Percentiles rank a stretch among this genome's conserved stretches.
Conservation (phyloP, 106 monocot genomes). For the Dendrobium huoshanense region DNA sequence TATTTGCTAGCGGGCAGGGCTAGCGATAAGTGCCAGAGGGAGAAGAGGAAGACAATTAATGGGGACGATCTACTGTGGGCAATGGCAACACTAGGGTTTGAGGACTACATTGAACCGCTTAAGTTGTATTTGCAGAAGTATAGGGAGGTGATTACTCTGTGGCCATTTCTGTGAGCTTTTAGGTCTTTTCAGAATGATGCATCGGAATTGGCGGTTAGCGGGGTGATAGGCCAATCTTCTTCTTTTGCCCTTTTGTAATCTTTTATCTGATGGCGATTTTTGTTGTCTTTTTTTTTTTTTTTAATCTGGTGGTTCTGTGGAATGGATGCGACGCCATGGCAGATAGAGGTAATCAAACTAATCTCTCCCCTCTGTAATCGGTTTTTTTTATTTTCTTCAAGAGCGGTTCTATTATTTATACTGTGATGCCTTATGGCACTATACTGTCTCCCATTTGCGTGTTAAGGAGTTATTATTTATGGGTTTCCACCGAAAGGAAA, state of each 20-base stretch:
- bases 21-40: constrained; percentile 52
- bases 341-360: constrained; percentile 9
- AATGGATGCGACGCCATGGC: not conserved
- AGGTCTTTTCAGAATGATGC: not conserved
- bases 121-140: constrained; percentile 37
- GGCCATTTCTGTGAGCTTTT: not conserved
- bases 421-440: not conserved
- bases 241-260: not conserved
- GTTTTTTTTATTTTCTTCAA: not conserved
- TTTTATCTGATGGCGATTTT: not conserved
- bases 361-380: not conserved
- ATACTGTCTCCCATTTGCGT: not conserved
- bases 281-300: not conserved
- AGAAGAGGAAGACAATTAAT: constrained; percentile 67
- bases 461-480: not conserved
- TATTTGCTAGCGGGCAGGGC: constrained; percentile 21
- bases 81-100: constrained; percentile 47
- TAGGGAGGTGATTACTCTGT: constrained; percentile 4
- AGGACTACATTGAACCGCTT: constrained; percentile 44
- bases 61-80: constrained; percentile 54
- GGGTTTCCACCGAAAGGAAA: not conserved
- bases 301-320: not conserved
- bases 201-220: not conserved
- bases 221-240: not conserved
- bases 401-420: not conserved